Evolutionary conservation across 2,329 filamentous ascomycete species (phyloP), one percentile per base, ranked within the genome.

Genomic region (Alternaria gaisen): DNA sequence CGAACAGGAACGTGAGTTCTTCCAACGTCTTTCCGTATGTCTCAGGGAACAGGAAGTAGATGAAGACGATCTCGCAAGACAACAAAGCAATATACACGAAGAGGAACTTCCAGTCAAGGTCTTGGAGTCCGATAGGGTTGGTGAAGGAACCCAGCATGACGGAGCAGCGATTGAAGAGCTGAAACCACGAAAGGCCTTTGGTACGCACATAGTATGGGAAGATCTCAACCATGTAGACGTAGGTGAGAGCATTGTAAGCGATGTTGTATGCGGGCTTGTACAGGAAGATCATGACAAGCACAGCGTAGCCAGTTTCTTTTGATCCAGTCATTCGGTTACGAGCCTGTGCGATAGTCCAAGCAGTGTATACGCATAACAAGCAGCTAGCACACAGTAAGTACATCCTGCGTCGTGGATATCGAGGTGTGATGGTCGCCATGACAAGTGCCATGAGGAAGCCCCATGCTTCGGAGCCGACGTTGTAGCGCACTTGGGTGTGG

Each of bases 91-190:
- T 80, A 22, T 87, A 90, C 72, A 89, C 87, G 50, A 89, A 78
- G 79, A 88, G 87, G 54, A 90, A 87, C 74, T 89, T 84, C 85
- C 87, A 90, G 50, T 74, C 72, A 5, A 88, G 78, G 58, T 84
- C 82, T 56, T 87, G 81, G 81, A 88, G 88, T 5, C 87, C 88
- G 63, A 89, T 82, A 67, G 85, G 86, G 79, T 90, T 90, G 64
- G 84, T 85, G 64, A 80, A 87, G 77, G 86, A 86, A 66, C 85
- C 84, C 58, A 90, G 82, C 63, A 88, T 86, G 32, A 89, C 81
- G 32, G 87, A 81, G 42, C 85, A 84, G 72, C 89, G 85, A 11
- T 89, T 83, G 11, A 83, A 85, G 18, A 90, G 83, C 75, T 90
- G 89, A 82, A 90, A 87, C 71, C 89, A 74, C 5, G 73, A 73